Conservation (phyloP, 257 asterid species). For the Echium plantagineum region DNA sequence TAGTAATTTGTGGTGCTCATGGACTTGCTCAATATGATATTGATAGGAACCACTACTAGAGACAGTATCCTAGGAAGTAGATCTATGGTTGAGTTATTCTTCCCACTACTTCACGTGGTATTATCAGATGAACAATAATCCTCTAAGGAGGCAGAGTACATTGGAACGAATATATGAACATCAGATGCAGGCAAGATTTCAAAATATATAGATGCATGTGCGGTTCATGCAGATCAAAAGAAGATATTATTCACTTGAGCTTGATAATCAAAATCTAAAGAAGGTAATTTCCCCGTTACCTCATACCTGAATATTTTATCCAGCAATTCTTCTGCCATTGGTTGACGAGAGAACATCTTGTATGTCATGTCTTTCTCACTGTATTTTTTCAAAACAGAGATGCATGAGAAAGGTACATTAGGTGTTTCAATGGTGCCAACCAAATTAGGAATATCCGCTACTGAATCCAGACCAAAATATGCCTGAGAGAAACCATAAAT, state of each 20-base stretch:
- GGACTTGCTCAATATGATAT: too few relatives aligned
- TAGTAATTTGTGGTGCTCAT: too few relatives aligned
- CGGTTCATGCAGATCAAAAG: neutral
- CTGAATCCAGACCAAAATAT: constrained; percentile 56
- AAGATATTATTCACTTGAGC: neutral
- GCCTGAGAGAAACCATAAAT: constrained; percentile 31
- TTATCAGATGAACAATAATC: neutral
- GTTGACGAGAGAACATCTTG: constrained; percentile 80
- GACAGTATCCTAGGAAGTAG: too few relatives aligned
- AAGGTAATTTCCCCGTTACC: neutral
- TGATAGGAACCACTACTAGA: too few relatives aligned
- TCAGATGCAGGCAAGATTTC: neutral
- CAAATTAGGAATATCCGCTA: constrained; percentile 71
- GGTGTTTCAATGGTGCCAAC: constrained; percentile 74
- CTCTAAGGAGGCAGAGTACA: neutral
- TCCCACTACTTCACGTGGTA: too few relatives aligned
- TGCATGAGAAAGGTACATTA: constrained; percentile 76
- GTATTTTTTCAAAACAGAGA: constrained; percentile 56
- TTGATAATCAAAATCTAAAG: neutral
- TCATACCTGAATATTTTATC: constrained; percentile 67
- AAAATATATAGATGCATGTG: neutral
- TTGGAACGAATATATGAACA: too few relatives aligned
- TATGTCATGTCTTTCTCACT: constrained; percentile 55
- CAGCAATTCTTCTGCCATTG: constrained; percentile 52
- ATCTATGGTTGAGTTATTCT: too few relatives aligned